Conservation (phyloP, 768 basidiomycete genomes). For the Plicaturopsis crispa region DNA sequence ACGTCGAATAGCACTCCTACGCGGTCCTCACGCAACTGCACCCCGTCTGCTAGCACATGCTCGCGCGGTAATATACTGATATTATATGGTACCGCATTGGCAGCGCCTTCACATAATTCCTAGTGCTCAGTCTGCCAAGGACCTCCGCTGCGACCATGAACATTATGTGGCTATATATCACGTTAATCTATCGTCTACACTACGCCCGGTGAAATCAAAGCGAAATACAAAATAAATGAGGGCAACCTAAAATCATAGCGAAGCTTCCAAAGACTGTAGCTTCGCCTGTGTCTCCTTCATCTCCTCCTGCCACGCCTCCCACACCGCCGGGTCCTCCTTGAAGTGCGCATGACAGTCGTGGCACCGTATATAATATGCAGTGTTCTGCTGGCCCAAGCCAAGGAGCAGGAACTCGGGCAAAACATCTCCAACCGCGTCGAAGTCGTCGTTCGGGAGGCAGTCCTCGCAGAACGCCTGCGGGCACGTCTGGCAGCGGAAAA, state of each 20-base stretch:
- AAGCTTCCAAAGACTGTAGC: conserved; percentile 11
- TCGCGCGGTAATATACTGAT: no score
- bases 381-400: conserved; percentile 25
- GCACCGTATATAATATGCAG: conserved; percentile 44
- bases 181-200: no score
- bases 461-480: conserved; percentile 55
- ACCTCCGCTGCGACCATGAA: no score
- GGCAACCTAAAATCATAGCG: not conserved
- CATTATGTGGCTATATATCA: no score
- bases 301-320: conserved; percentile 38
- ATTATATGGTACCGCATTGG: no score
- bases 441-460: conserved; percentile 42
- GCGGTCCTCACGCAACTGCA: no score
- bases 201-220: no score
- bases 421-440: conserved; percentile 44
- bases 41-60: no score
- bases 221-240: not conserved
- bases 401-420: conserved; percentile 52
- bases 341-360: conserved; percentile 37
- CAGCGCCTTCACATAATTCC: no score
- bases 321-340: conserved; percentile 22
- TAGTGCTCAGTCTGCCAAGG: no score
- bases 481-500: conserved; percentile 57
- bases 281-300: conserved; percentile 28
- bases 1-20: no score